Conservation (phyloP, 208 protist genomes). For the Leishmania major region DNA sequence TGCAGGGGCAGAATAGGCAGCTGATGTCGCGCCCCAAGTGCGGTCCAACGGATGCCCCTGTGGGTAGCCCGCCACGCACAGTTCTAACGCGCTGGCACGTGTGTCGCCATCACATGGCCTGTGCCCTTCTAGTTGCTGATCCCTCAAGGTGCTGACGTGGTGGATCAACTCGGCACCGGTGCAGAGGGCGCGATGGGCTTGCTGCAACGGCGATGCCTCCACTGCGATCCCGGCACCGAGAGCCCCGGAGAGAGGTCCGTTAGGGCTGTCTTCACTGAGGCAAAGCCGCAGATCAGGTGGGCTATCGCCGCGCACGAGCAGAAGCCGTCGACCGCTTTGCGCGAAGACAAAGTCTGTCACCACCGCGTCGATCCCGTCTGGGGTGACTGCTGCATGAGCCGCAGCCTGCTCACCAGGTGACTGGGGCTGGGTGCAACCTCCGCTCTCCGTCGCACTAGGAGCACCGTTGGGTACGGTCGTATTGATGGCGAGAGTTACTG, state of each 20-base stretch:
- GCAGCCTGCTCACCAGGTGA: neutral
- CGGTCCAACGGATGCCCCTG: slow-evolving; percentile 44
- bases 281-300: slow-evolving; percentile 9
- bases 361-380: slow-evolving; percentile 8
- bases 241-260: neutral
- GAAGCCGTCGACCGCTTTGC: slow-evolving; percentile 21
- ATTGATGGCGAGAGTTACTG: slow-evolving; percentile 33
- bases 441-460: neutral
- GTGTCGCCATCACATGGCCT: neutral
- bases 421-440: neutral
- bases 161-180: slow-evolving; percentile 25
- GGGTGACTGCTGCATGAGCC: neutral
- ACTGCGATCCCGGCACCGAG: neutral
- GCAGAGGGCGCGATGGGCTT: slow-evolving; percentile 1
- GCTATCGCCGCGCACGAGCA: slow-evolving; percentile 42
- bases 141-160: slow-evolving; percentile 1
- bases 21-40: slow-evolving; percentile 10
- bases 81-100: neutral
- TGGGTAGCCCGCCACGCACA: slow-evolving; percentile 48
- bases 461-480: slow-evolving; percentile 21
- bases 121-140: neutral
- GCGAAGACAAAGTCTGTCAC: slow-evolving; percentile 7
- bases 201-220: too few relatives aligned
- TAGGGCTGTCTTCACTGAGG: neutral
- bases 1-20: neutral